Percentiles rank a stretch among this genome's conserved stretches.
phyloP scores from a whole-genome alignment of 2,329 filamentous ascomycete genomes.

The Ophiobolus disseminans region DNA sequence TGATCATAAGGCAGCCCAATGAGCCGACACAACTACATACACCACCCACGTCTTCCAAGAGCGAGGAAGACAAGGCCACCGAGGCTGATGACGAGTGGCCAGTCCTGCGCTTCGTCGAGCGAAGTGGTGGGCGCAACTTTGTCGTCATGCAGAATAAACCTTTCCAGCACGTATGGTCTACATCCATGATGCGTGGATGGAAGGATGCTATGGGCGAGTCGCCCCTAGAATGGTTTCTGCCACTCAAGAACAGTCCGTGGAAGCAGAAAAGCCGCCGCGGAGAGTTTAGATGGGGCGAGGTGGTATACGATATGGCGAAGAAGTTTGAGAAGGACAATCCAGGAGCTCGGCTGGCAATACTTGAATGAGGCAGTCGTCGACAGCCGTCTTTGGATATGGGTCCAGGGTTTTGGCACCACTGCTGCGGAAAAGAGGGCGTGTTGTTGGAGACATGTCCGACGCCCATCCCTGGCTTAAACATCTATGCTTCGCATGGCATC shows the following conservation, averaged over 20 bases:
- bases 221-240: constrained; percentile 79
- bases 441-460: no score
- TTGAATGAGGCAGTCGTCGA: constrained; percentile 17
- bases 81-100: constrained; percentile 28
- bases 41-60: constrained; percentile 14
- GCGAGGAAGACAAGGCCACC: constrained; percentile 9
- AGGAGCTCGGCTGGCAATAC: constrained; percentile 22
- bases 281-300: constrained; percentile 71
- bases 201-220: constrained; percentile 78
- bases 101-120: constrained; percentile 28
- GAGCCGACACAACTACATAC: constrained; percentile 17
- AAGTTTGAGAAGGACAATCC: constrained; percentile 36
- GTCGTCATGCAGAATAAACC: constrained; percentile 76
- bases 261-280: constrained; percentile 70
- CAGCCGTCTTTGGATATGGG: no score
- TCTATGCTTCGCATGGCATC: constrained; percentile 6
- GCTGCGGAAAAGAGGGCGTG: no score
- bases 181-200: constrained; percentile 75
- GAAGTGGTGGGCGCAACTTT: constrained; percentile 65
- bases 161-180: constrained; percentile 85
- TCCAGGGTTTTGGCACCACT: no score
- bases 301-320: constrained; percentile 55
- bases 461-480: no score
- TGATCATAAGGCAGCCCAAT: constrained; percentile 41
- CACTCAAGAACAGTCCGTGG: constrained; percentile 77